Evolutionary conservation across 2,329 filamentous ascomycete species (phyloP).

Genomic region (Byssoonygena ceratinophila): DNA sequence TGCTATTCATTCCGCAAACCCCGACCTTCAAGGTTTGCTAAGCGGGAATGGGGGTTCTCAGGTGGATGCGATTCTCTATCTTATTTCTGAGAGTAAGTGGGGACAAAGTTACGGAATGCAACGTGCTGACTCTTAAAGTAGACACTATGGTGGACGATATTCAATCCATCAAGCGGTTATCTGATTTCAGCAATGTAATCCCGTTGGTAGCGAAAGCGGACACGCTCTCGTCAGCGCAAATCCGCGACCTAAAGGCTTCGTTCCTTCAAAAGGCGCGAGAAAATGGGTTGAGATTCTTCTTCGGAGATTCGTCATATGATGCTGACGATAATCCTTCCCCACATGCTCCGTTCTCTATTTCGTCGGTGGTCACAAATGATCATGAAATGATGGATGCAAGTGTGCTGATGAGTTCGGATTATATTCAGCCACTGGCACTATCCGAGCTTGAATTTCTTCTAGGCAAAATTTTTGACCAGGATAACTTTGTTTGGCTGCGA

Average conservation of each 20-base stretch:
- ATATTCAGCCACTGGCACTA: constrained; percentile 64
- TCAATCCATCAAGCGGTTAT: constrained; percentile 59
- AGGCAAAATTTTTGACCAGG: constrained; percentile 62
- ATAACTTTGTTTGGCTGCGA: constrained; percentile 70
- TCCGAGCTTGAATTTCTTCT: constrained; percentile 65
- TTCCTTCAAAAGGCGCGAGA: constrained; percentile 27
- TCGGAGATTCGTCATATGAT: constrained; percentile 21
- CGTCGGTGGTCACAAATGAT: constrained; percentile 60
- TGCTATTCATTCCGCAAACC: constrained; percentile 53
- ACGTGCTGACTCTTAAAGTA: constrained; percentile 25
- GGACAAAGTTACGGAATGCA: neutral
- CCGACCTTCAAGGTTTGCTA: constrained; percentile 64
- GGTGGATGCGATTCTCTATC: constrained; percentile 75
- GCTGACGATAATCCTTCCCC: constrained; percentile 22
- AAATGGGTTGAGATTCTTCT: constrained; percentile 53
- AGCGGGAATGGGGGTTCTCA: constrained; percentile 73
- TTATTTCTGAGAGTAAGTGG: constrained; percentile 60
- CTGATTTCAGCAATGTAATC: constrained; percentile 69
- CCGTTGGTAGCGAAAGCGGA: constrained; percentile 73
- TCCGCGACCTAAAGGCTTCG: constrained; percentile 48
- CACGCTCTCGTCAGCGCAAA: constrained; percentile 48
- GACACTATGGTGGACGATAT: constrained; percentile 55
- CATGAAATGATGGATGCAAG: constrained; percentile 84
- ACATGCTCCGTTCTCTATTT: constrained; percentile 59
- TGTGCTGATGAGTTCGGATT: constrained; percentile 83